Conservation (phyloP, 2,329 filamentous ascomycete genomes). For the Paracoccidioides lutzii region DNA sequence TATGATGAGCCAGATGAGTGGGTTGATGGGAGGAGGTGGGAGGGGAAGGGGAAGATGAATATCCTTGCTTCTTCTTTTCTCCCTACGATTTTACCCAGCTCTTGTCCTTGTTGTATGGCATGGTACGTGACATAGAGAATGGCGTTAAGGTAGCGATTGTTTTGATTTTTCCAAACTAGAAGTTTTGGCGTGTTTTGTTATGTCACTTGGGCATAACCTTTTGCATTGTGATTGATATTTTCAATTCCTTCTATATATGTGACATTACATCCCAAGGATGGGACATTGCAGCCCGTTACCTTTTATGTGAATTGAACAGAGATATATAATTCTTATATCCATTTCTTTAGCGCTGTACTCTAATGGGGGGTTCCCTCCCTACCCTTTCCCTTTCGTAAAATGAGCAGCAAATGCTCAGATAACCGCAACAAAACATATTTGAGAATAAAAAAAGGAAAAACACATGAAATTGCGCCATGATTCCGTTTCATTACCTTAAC, state of each 20-base stretch:
- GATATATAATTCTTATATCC: background rate
- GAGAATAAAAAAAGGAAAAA: background rate
- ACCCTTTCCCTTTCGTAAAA: background rate
- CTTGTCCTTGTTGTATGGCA: background rate
- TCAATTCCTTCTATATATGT: background rate
- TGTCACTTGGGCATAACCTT: background rate
- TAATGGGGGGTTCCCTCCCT: background rate
- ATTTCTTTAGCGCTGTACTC: background rate
- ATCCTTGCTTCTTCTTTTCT: slow-evolving; percentile 13
- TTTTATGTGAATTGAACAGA: background rate
- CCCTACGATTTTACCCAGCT: slow-evolving; percentile 8
- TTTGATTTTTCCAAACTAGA: background rate
- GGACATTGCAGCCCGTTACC: background rate
- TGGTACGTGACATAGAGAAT: background rate
- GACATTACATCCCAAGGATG: background rate
- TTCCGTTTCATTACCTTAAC: background rate
- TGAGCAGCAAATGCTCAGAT: too few relatives aligned
- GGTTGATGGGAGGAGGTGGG: slow-evolving; percentile 39
- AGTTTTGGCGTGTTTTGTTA: background rate
- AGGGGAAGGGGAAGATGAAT: slow-evolving; percentile 9
- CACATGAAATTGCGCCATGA: too few relatives aligned
- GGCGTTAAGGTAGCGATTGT: slow-evolving; percentile 4
- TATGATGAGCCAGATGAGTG: slow-evolving; percentile 67
- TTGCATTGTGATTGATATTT: background rate
- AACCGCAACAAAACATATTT: too few relatives aligned